phyloP scores from a whole-genome alignment of 2,329 filamentous ascomycete genomes.

The Coniochaeta sp. region DNA sequence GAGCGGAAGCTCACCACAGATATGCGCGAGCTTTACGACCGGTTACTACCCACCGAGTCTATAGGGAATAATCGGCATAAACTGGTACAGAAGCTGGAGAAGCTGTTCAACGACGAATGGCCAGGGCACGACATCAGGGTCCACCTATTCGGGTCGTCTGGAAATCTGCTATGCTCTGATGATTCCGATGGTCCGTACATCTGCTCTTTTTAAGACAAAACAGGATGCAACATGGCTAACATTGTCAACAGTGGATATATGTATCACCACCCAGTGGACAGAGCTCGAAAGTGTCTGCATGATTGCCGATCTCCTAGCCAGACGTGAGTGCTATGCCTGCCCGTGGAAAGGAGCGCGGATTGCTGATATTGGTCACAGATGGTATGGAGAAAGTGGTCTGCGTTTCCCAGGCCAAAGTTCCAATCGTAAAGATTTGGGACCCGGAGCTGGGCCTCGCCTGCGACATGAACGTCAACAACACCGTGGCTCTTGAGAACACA shows the following conservation, averaged over 20 bases:
- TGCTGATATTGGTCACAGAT: constrained; percentile 44
- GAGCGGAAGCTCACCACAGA: constrained; percentile 70
- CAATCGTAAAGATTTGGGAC: constrained; percentile 98
- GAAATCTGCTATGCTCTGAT: constrained; percentile 87
- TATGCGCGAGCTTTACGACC: constrained; percentile 78
- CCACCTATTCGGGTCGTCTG: constrained; percentile 95
- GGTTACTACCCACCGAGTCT: constrained; percentile 72
- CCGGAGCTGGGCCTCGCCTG: constrained; percentile 82
- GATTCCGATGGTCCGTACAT: constrained; percentile 78
- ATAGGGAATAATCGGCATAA: constrained; percentile 68
- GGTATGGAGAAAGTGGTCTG: constrained; percentile 97
- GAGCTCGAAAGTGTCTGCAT: constrained; percentile 84
- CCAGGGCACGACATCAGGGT: constrained; percentile 85
- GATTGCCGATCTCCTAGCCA: constrained; percentile 77
- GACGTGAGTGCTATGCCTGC: constrained; percentile 51
- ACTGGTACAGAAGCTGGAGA: constrained; percentile 82
- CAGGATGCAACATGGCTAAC: not conserved
- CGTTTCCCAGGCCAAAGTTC: constrained; percentile 89
- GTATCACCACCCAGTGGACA: constrained; percentile 87
- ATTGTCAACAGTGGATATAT: constrained; percentile 71
- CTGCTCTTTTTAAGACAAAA: not conserved
- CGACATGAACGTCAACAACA: constrained; percentile 99
- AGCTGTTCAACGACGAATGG: constrained; percentile 84
- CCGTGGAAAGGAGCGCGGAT: not conserved
- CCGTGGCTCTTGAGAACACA: constrained; percentile 88